phyloP scores from a whole-genome alignment of 2,329 filamentous ascomycete species.

The Metarhizium guizhouense region DNA sequence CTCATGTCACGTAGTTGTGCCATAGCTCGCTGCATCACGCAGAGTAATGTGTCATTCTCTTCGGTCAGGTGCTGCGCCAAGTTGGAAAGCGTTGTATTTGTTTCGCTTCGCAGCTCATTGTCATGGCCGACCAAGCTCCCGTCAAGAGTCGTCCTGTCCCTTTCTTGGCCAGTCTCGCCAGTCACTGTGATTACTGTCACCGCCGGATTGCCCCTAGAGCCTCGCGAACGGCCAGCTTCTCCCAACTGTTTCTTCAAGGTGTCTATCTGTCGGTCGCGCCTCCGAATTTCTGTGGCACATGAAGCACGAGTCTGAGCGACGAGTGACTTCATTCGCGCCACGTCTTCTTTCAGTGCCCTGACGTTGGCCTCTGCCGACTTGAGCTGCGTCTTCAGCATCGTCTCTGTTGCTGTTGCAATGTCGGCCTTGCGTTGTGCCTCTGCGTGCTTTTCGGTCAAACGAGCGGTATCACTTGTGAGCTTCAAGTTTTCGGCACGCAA shows the following conservation, averaged over 20 bases:
- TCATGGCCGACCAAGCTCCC: slow-evolving; percentile 26
- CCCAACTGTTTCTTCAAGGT: slow-evolving; percentile 78
- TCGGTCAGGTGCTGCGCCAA: slow-evolving; percentile 77
- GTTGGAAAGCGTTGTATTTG: slow-evolving; percentile 82
- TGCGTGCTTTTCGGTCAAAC: slow-evolving; percentile 42
- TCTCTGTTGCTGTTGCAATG: slow-evolving; percentile 59
- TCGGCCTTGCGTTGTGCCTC: slow-evolving; percentile 48
- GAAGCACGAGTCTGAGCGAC: slow-evolving; percentile 77
- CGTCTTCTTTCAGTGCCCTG: slow-evolving; percentile 75
- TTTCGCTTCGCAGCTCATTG: slow-evolving; percentile 74
- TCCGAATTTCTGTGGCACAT: slow-evolving; percentile 84
- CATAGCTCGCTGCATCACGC: slow-evolving; percentile 62
- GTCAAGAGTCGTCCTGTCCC: slow-evolving; percentile 23
- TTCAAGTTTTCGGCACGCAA: slow-evolving; percentile 68
- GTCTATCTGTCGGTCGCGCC: slow-evolving; percentile 82
- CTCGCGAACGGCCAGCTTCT: slow-evolving; percentile 56
- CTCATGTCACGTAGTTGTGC: slow-evolving; percentile 62
- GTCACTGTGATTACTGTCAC: slow-evolving; percentile 50
- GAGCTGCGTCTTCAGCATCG: slow-evolving; percentile 59
- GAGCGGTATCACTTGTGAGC: slow-evolving; percentile 58
- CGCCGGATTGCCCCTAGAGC: slow-evolving; percentile 43
- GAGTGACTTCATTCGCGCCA: slow-evolving; percentile 66
- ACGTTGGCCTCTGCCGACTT: slow-evolving; percentile 65
- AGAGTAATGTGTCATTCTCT: slow-evolving; percentile 79
- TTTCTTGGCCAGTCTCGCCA: slow-evolving; percentile 42